phyloP scores from a whole-genome alignment of 768 basidiomycete genomes.

The Pilatotrama ljubarskyi region DNA sequence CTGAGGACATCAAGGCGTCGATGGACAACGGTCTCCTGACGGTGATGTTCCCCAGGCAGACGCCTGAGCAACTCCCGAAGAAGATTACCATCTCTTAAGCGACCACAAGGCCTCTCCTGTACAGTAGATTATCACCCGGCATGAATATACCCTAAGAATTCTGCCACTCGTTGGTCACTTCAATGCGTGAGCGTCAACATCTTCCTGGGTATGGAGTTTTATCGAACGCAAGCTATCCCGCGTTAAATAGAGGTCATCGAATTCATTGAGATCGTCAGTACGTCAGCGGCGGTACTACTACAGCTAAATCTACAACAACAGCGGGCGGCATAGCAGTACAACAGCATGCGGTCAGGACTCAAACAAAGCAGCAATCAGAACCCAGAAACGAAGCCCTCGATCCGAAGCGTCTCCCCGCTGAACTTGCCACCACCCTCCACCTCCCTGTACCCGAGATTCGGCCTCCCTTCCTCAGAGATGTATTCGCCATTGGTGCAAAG shows the following conservation, averaged over 20 bases:
- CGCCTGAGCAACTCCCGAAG: conserved; percentile 26
- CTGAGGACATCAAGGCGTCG: conserved; percentile 30
- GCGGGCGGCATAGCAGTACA: neutral
- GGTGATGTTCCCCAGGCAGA: conserved; percentile 29
- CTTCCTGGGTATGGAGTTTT: too few species aligned
- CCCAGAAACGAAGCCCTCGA: neutral
- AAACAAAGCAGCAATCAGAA: neutral
- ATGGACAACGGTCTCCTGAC: conserved; percentile 31
- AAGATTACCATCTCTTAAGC: conserved; percentile 33
- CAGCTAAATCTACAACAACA: neutral
- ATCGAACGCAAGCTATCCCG: too few species aligned
- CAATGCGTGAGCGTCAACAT: too few species aligned
- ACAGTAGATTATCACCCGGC: too few species aligned
- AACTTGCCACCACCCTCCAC: conserved; percentile 46
- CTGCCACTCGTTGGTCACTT: neutral
- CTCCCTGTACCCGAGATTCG: conserved; percentile 57
- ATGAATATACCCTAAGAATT: conserved; percentile 2
- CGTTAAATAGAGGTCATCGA: neutral
- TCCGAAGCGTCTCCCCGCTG: neutral
- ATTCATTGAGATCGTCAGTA: neutral
- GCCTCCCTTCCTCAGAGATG: conserved; percentile 55
- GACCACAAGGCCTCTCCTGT: neutral
- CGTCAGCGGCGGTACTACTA: neutral
- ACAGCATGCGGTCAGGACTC: neutral
- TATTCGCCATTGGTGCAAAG: conserved; percentile 57